A percentile compares a stretch with the other conserved stretches of the same genome.
Evolutionary conservation across 208 protist species (phyloP).

Genomic region (Leishmania martiniquensis): DNA sequence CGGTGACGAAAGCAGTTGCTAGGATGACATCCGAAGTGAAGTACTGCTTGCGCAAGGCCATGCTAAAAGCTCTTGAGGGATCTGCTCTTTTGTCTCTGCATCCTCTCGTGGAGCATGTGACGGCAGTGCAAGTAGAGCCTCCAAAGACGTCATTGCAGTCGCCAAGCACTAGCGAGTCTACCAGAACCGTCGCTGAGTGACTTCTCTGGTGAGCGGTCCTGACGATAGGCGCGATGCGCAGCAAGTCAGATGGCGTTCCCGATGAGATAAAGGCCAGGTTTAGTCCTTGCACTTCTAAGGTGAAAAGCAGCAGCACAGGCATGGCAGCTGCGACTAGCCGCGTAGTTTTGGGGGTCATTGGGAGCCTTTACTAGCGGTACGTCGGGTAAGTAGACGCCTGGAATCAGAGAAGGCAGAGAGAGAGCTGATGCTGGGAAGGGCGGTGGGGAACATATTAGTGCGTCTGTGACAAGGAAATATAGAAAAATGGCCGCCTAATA

Average conservation of each 20-base stretch:
- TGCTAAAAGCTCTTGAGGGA: not conserved
- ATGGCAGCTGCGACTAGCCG: not conserved
- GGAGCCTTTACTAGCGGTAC: not conserved
- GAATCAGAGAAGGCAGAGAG: not conserved
- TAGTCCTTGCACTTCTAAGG: not conserved
- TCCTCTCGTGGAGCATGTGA: not conserved
- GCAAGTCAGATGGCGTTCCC: not conserved
- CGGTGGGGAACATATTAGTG: not conserved
- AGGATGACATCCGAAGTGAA: conserved; percentile 11
- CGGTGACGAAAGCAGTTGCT: not conserved
- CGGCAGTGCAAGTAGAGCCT: not conserved
- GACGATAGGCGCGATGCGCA: not conserved
- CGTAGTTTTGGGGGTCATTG: not conserved
- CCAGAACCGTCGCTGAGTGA: conserved; percentile 6
- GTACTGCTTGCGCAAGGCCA: not conserved
- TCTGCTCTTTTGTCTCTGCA: not conserved
- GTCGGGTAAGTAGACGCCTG: not conserved
- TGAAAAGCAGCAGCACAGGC: not conserved
- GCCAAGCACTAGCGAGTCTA: not conserved
- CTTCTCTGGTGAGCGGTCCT: conserved; percentile 5
- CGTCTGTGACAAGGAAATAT: not conserved
- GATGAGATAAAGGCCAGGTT: conserved; percentile 18
- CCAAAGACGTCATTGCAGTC: conserved; percentile 1
- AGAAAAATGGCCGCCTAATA: not conserved
- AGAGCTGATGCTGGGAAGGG: not conserved